Evolutionary conservation across 495 filamentous ascomycete genomes (phyloP), one percentile per base, ranked within the genome.

Genomic region (Recurvomyces mirabilis): DNA sequence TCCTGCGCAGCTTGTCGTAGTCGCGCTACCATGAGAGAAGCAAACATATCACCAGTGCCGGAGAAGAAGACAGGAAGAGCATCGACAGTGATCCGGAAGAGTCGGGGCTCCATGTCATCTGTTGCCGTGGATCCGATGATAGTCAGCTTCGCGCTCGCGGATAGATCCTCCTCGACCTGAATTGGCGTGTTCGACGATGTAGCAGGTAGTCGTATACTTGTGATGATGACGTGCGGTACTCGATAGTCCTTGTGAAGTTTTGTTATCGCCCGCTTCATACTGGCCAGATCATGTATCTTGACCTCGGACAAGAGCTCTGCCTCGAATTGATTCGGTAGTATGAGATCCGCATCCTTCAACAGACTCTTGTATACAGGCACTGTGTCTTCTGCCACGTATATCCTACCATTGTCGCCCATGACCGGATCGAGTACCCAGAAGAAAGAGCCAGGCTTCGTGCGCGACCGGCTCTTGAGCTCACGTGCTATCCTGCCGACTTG

Each of bases 351-450:
- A 53, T 87, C 72, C 17, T 65, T 64, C 30, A 94, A 67, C 36
- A 93, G 66, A 12, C 68, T 71, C 60, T 82, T 87, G 61, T 95
- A 98, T n/a, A 81, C 84, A 0, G 87, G 87, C 24, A 94, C 81
- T 2, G 91, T 85, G 46, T 91, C 84, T 46, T 87, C 77, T 18
- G 75, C 81, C 35, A 98, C 87, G 60, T 98, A 98, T 17, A 96
- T 67, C 28, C 74, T 75, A 25, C 85, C 93, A 55, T 93, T 82
- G 57, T 98, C 91, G 33, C 91, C 91, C 91, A 98, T 98, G 12
- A 98, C 93, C 0, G 91, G 91, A 60, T 98, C 91, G 33, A 98
- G 69, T n/a, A 93, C 79, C 88, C 88, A 95, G 64, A 95, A 95
- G 66, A 95, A 91, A 19, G 75, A 78, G 0, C 87, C 87, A 0